Conservation (phyloP, 208 protist species). For the Acanthamoeba rhysodes region DNA sequence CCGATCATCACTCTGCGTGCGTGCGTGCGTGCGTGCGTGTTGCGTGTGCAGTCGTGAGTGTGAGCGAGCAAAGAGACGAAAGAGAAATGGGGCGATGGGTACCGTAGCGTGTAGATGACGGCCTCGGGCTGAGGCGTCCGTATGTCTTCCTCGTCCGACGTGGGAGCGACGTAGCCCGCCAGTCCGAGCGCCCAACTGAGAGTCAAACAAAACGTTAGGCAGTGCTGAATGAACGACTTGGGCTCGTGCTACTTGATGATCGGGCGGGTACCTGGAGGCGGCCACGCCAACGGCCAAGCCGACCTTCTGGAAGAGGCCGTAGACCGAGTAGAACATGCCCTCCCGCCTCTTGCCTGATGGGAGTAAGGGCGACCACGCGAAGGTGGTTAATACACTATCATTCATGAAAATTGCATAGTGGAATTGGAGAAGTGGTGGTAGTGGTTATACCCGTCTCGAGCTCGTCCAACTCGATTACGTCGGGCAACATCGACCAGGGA, state of each 20-base stretch:
- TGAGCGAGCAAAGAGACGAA: neutral
- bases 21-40: neutral
- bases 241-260: no score
- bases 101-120: neutral
- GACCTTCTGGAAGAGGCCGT: conserved; percentile 82
- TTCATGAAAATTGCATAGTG: no score
- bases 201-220: no score
- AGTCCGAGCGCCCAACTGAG: conserved; percentile 19
- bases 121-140: neutral
- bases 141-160: conserved; percentile 21
- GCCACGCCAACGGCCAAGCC: conserved; percentile 71
- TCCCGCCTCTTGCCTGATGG: conserved; percentile 68
- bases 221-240: no score
- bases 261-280: conserved; percentile 1
- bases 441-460: conserved; percentile 76
- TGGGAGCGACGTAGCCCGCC: conserved; percentile 45
- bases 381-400: no score
- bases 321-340: conserved; percentile 83
- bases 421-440: no score
- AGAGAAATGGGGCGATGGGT: neutral
- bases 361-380: neutral
- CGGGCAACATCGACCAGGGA: conserved; percentile 80
- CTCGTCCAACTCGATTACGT: conserved; percentile 82
- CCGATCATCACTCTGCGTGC: neutral
- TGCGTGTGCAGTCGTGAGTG: neutral